Base-by-base conservation (phyloP, 164 flowering plant genomes). In the grape (Vitis vinifera) region DNA sequence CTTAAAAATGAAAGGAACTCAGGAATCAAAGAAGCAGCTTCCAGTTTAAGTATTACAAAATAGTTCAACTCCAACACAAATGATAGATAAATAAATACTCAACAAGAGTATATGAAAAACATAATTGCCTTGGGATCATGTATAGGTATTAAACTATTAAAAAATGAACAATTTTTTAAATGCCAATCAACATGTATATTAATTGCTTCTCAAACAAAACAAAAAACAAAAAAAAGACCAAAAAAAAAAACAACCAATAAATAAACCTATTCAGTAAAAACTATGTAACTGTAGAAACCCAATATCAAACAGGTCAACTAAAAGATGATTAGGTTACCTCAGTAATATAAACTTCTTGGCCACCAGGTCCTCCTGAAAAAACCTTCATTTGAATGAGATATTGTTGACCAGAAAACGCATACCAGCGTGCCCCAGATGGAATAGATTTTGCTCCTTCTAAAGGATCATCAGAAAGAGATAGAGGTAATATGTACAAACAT, bases 301-400 rank as follows among this genome's bases (percentile, higher is more conserved):
- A 17, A 16, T 12, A 10, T 23, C 27, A 23, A 23, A 23, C 27
- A 23, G 27, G 27, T 23, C 27, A 17, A 67, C 9, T 4, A 30
- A 9, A 37, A 53, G 53, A 69, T 47, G 55, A 59, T 29, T 50
- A 8, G 12, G 7, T 15, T 78, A 89, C 97, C 92, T 90, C 81
- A 16, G 97, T 91, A 23, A 93, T 75, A 77, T 85, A 85, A 69
- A 95, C 84, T 76, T 87, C 97, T 14, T 82, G 81, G 52, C 84
- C 80, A 66, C 61, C 84, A 71, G 84, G 83, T 73, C 87, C 91
- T 66, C 48, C 70, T 11, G 97, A 77, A 75, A 88, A 84, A 73
- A 87, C 92, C 83, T 90, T 91, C 75, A 83, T 70, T 68, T 89
- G 75, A 76, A 93, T 73, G 53, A 87, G 84, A 83, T 95, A 95